Evolutionary conservation across 2,329 filamentous ascomycete genomes (phyloP).

Genomic region (Colletotrichum sojae): DNA sequence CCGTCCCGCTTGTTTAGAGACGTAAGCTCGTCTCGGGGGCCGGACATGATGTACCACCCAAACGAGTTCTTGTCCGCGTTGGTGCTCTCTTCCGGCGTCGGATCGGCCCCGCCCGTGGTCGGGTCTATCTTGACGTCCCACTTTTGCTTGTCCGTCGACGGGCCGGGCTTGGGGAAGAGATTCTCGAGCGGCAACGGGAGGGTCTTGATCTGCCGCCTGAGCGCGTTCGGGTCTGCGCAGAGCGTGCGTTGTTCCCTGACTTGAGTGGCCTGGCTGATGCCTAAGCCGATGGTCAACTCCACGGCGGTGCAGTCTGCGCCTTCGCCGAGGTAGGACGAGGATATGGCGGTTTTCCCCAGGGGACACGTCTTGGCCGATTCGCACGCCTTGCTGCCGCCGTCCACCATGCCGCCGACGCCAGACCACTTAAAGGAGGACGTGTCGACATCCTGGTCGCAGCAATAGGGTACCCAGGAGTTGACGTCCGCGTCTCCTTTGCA

Average conservation of each 20-base stretch:
- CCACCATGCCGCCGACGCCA: neutral
- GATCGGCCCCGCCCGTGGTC: slow-evolving; percentile 9
- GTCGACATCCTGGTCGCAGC: neutral
- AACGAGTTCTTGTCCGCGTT: slow-evolving; percentile 12
- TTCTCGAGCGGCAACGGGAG: slow-evolving; percentile 13
- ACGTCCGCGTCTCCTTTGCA: no score
- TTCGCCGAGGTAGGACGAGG: neutral
- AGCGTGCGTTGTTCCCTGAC: slow-evolving; percentile 1
- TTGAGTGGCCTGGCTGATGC: neutral
- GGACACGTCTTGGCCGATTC: slow-evolving; percentile 3
- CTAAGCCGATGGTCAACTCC: neutral
- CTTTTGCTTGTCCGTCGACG: slow-evolving; percentile 3
- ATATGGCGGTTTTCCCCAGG: neutral
- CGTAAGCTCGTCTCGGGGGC: neutral
- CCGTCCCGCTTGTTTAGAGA: slow-evolving; percentile 15
- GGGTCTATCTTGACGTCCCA: slow-evolving; percentile 2
- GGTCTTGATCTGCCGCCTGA: neutral
- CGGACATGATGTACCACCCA: slow-evolving; percentile 17
- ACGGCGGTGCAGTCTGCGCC: slow-evolving; percentile 7
- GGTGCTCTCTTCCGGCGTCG: neutral
- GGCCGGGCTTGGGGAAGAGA: slow-evolving; percentile 7
- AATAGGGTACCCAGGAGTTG: no score
- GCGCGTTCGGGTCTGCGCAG: slow-evolving; percentile 3
- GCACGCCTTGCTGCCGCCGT: neutral
- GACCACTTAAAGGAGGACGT: slow-evolving; percentile 10